A percentile compares a stretch with the other conserved stretches of the same genome.
phyloP scores from a whole-genome alignment of 305 asterid species.

The Fraxinus nigra region DNA sequence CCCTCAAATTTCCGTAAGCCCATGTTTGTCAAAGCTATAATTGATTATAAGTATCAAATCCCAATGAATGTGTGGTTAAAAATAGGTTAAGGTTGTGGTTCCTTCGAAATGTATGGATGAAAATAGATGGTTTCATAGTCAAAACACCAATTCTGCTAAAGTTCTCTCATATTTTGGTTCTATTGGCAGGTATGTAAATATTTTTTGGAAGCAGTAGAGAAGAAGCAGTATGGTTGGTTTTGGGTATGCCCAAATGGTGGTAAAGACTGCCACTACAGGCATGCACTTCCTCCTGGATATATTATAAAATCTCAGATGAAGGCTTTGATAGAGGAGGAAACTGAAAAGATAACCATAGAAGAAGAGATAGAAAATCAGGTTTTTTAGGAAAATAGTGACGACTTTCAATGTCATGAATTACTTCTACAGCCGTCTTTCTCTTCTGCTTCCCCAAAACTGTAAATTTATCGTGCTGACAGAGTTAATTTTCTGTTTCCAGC shows the following conservation, averaged over 20 bases:
- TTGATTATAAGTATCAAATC: background rate
- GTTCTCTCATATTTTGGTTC: background rate
- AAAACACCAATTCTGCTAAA: constrained; percentile 1
- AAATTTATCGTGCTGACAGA: constrained; percentile 10
- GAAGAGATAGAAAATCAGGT: constrained; percentile 98
- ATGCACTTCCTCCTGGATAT: constrained; percentile 95
- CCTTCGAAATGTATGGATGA: background rate
- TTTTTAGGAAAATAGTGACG: background rate
- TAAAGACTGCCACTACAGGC: constrained; percentile 84
- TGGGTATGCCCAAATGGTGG: constrained; percentile 95
- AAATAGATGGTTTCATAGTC: constrained; percentile 4
- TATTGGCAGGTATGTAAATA: constrained; percentile 72
- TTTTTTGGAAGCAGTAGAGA: constrained; percentile 98
- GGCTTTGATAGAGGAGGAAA: constrained; percentile 88
- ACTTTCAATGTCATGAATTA: background rate
- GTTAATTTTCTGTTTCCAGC: constrained; percentile 44
- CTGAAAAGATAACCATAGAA: constrained; percentile 68
- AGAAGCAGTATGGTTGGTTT: constrained; percentile 97
- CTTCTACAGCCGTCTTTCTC: background rate
- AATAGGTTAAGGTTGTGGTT: background rate
- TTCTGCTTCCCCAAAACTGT: background rate
- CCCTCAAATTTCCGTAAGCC: background rate
- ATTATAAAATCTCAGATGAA: constrained; percentile 92
- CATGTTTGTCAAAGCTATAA: background rate
- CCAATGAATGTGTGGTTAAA: background rate